Percentiles rank a stretch among this genome's conserved stretches.
These are phyloP conservation scores for Gillenia trifoliata DNA, from an alignment of 306 rosid species.

Conservation along the genomic window DNA sequence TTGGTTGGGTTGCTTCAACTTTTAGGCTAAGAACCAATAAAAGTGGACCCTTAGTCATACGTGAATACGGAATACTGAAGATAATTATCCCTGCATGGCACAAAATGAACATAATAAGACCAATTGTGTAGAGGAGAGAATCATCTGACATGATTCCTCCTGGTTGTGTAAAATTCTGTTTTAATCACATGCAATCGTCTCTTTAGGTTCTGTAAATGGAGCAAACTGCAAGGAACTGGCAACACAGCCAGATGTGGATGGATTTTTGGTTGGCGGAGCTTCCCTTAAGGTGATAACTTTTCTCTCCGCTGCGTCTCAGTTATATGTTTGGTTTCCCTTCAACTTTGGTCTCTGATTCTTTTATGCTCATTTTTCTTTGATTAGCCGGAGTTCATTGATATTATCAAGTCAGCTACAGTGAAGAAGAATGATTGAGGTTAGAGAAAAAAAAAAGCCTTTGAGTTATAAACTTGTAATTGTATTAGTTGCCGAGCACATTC, in stretches of 20 bases:
- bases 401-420: slow-evolving; percentile 70
- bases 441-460: background rate
- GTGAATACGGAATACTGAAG: background rate
- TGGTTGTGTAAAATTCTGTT: background rate
- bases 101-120: background rate
- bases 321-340: slow-evolving; percentile 9
- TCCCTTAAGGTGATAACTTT: slow-evolving; percentile 54
- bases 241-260: slow-evolving; percentile 77
- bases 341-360: slow-evolving; percentile 15
- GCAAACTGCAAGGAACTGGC: slow-evolving; percentile 85
- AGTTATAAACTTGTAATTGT: background rate
- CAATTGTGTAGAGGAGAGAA: background rate
- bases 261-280: slow-evolving; percentile 97
- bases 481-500: background rate
- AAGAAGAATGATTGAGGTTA: slow-evolving; percentile 46
- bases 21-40: background rate
- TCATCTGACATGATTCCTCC: background rate
- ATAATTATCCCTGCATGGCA: background rate
- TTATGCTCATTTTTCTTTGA: background rate
- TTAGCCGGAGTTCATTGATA: slow-evolving; percentile 80
- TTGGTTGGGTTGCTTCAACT: background rate
- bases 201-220: slow-evolving; percentile 85
- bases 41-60: background rate
- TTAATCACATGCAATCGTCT: background rate
- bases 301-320: background rate